A percentile compares a stretch with the other conserved stretches of the same genome.
Conservation (phyloP, 768 basidiomycete genomes). For the Boletus vinaceobasis region DNA sequence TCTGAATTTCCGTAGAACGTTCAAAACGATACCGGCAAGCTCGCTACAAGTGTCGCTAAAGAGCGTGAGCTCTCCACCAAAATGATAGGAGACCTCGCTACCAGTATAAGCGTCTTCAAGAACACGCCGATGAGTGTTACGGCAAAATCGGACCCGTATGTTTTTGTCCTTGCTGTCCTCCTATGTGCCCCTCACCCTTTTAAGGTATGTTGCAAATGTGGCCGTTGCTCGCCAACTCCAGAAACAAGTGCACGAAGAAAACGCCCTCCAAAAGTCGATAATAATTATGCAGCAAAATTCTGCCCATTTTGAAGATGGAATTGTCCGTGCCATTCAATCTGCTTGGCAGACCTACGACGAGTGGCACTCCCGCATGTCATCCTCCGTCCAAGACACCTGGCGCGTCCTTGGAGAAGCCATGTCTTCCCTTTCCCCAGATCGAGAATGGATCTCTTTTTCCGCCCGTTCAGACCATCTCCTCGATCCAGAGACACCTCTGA, state of each 20-base stretch:
- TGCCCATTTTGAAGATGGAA: conserved; percentile 95
- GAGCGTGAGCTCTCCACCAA: conserved; percentile 84
- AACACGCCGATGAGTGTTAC: conserved; percentile 89
- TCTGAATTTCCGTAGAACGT: conserved; percentile 56
- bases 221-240: conserved; percentile 76
- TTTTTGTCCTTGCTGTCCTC: not conserved
- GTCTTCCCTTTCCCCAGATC: conserved; percentile 75
- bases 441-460: conserved; percentile 95
- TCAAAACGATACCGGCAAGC: conserved; percentile 92
- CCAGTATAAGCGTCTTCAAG: conserved; percentile 86
- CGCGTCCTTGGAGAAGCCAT: conserved; percentile 67
- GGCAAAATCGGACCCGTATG: conserved; percentile 37
- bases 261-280: conserved; percentile 94
- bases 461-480: conserved; percentile 92
- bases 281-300: conserved; percentile 98
- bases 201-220: conserved; percentile 64
- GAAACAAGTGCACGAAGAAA: conserved; percentile 96
- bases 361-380: conserved; percentile 80
- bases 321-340: conserved; percentile 91
- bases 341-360: conserved; percentile 98
- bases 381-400: conserved; percentile 73
- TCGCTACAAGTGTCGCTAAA: conserved; percentile 86
- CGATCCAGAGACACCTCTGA: conserved; percentile 93
- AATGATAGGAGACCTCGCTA: conserved; percentile 82
- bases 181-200: not conserved